Evolutionary conservation across 2,329 filamentous ascomycete genomes (phyloP), one percentile per base, ranked within the genome.

Genomic region (Bertia moriformis): DNA sequence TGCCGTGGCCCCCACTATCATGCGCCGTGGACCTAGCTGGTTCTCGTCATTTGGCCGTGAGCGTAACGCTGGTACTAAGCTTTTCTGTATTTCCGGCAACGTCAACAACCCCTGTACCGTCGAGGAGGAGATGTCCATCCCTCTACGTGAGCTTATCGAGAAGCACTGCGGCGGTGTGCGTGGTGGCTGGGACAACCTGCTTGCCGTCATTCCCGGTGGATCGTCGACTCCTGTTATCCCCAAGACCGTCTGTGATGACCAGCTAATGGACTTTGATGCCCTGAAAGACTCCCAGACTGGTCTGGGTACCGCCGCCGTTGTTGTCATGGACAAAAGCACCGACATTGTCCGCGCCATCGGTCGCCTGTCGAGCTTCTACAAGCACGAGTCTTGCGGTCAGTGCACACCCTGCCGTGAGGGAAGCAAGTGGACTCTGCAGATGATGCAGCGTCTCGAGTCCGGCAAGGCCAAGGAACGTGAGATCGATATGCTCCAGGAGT

Each of bases 361-460:
- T 46, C 81, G 91, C 51, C 77, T 98, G 51, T 85, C 83, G 53
- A 85, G 89, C 60, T 98, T 98, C 70, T 98, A 98, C 71, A 83
- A 88, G 63, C 91, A 98, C 68, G 91, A 98, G 70, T 88, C 80
- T 48, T 98, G 91, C 62, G 91, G 91, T 43, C 91, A 98, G 67
- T 98, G 91, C 70, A 98, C 91, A 42, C 91, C 91, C n/a, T 98
- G 91, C 73, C 83, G 91, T 58, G 91, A 98, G 67, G 91, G 91
- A 48, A 93, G 83, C 69, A 95, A 93, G 69, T 98, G 91, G 91
- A 95, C 89, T 10, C 83, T 93, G 63, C 88, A 98, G 70, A 96
- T 98, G 62, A 96, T 98, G 91, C 70, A 83, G 62, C 82, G 91
- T 41, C 93, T 98, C 51, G 87, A 93, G 69, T 83, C 83, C 60